phyloP scores from a whole-genome alignment of 768 basidiomycete genomes.

The Agaricus bisporus region DNA sequence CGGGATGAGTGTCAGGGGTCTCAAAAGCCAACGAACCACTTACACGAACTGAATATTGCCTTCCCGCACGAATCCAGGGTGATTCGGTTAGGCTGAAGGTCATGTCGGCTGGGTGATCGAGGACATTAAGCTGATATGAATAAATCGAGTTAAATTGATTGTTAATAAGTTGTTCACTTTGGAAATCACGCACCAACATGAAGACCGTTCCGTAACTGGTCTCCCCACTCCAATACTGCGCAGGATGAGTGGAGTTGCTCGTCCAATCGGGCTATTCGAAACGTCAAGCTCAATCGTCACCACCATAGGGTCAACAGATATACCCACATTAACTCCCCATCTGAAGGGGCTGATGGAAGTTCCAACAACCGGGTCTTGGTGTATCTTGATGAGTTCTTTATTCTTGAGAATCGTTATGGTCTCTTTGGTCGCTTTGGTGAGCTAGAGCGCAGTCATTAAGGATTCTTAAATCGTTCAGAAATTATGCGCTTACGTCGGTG shows the following conservation, averaged over 20 bases:
- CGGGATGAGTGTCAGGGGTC: neutral
- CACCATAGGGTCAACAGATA: neutral
- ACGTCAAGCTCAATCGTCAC: neutral
- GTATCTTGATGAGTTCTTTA: constrained; percentile 60
- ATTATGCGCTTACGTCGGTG: constrained; percentile 24
- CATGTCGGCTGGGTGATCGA: constrained; percentile 50
- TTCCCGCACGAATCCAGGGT: constrained; percentile 64
- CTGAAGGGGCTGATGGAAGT: constrained; percentile 59
- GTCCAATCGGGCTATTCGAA: constrained; percentile 35
- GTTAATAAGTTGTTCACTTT: neutral
- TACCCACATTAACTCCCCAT: constrained; percentile 61
- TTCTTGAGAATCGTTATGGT: constrained; percentile 55
- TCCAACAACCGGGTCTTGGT: constrained; percentile 60
- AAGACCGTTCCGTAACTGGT: constrained; percentile 59
- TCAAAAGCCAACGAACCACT: constrained; percentile 15
- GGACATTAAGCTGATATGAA: constrained; percentile 45
- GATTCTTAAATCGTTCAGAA: neutral
- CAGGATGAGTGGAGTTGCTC: constrained; percentile 41
- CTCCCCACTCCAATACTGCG: constrained; percentile 69
- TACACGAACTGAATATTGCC: constrained; percentile 60
- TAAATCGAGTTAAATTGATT: neutral
- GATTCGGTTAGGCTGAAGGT: constrained; percentile 62
- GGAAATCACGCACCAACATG: constrained; percentile 46
- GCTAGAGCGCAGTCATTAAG: constrained; percentile 23
- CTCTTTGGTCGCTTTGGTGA: constrained; percentile 41